Conservation (phyloP, 2,329 filamentous ascomycete species). For the Clonostachys chloroleuca region DNA sequence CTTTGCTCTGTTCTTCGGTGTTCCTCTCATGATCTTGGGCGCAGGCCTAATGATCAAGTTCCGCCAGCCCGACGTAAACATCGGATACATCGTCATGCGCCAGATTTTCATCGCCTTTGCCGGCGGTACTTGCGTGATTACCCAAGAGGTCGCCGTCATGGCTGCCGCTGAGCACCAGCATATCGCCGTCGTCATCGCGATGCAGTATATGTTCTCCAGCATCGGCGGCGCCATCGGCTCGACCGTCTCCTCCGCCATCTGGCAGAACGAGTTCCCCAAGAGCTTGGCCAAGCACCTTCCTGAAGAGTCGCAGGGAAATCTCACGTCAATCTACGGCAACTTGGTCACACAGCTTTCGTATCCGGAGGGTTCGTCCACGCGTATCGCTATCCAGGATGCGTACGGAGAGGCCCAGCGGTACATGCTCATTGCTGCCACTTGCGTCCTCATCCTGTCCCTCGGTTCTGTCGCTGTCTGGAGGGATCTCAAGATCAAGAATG, state of each 20-base stretch:
- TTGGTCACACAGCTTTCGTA: conserved; percentile 52
- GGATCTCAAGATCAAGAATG: conserved; percentile 43
- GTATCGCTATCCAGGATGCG: conserved; percentile 52
- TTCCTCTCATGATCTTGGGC: conserved; percentile 30
- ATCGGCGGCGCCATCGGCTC: conserved; percentile 57
- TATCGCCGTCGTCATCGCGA: conserved; percentile 54
- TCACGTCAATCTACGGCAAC: conserved; percentile 42
- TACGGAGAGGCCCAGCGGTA: conserved; percentile 50
- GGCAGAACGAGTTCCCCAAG: conserved; percentile 54
- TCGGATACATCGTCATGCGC: conserved; percentile 42
- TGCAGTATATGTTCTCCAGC: conserved; percentile 55
- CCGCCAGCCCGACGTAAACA: conserved; percentile 22
- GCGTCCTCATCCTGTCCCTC: conserved; percentile 31
- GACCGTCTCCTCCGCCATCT: conserved; percentile 60
- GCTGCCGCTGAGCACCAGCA: conserved; percentile 55
- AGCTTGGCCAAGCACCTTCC: conserved; percentile 47
- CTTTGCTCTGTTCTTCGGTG: conserved; percentile 26
- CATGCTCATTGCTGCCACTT: conserved; percentile 45
- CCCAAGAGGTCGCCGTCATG: conserved; percentile 57
- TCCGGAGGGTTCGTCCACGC: conserved; percentile 37
- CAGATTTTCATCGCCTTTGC: conserved; percentile 41
- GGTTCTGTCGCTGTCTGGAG: conserved; percentile 34
- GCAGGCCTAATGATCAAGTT: conserved; percentile 33
- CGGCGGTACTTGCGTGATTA: conserved; percentile 53
- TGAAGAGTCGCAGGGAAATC: conserved; percentile 20